Conservation (phyloP, 2,329 filamentous ascomycete species). For the Plenodomus tracheiphilus region DNA sequence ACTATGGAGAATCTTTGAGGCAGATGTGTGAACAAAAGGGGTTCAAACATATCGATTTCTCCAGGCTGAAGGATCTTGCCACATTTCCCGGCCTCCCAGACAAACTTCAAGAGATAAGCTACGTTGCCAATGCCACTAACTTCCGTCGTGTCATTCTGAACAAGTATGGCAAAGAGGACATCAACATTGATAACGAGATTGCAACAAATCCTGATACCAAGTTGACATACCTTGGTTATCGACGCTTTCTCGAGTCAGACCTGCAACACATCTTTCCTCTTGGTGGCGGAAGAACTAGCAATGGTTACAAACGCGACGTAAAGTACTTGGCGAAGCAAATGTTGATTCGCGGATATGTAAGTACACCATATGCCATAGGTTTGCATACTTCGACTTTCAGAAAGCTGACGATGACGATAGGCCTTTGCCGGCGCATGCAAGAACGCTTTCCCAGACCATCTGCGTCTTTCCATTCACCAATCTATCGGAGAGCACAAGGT, state of each 20-base stretch:
- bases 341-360: constrained; percentile 22
- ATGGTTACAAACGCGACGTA: constrained; percentile 21
- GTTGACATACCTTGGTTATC: constrained; percentile 23
- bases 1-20: constrained; percentile 30
- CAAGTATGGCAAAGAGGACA: constrained; percentile 19
- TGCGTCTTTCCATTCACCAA: constrained; percentile 28
- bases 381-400: neutral
- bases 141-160: constrained; percentile 22
- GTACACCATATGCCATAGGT: too few species aligned
- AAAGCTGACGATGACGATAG: neutral
- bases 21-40: constrained; percentile 8
- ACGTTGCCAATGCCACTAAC: constrained; percentile 17
- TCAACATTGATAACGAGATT: constrained; percentile 8
- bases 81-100: constrained; percentile 9
- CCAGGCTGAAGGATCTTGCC: constrained; percentile 16
- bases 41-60: constrained; percentile 22
- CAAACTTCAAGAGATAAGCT: constrained; percentile 15
- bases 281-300: constrained; percentile 9
- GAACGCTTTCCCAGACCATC: constrained; percentile 16
- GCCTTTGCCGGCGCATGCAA: constrained; percentile 16
- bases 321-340: constrained; percentile 28
- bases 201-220: constrained; percentile 11
- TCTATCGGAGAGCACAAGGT: constrained; percentile 25
- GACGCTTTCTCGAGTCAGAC: constrained; percentile 20
- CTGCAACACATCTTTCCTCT: constrained; percentile 14